Evolutionary conservation across 2,329 filamentous ascomycete species (phyloP).

Genomic region (Sporothrix inflata): DNA sequence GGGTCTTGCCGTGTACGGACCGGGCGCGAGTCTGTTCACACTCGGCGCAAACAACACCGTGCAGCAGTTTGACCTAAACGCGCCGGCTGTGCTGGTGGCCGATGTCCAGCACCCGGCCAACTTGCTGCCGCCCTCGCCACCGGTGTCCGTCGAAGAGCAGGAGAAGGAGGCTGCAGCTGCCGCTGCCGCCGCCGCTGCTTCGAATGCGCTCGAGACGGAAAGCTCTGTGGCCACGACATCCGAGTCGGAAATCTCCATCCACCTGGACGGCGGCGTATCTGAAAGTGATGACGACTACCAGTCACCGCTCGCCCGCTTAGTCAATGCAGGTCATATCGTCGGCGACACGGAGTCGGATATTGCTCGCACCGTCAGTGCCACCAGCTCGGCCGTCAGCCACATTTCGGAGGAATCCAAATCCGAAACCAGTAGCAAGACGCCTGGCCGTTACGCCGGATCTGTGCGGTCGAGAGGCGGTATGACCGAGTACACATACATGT

Average conservation of each 20-base stretch:
- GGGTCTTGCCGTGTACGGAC: conserved; percentile 85
- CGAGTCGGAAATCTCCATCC: conserved; percentile 60
- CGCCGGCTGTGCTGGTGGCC: conserved; percentile 75
- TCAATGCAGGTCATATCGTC: conserved; percentile 64
- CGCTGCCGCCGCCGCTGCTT: conserved; percentile 18
- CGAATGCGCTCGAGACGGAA: conserved; percentile 12
- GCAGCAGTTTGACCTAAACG: conserved; percentile 94
- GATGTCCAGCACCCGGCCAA: conserved; percentile 86
- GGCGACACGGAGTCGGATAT: conserved; percentile 63
- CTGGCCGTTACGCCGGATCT: conserved; percentile 54
- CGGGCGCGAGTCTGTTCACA: conserved; percentile 90
- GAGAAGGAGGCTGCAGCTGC: conserved; percentile 52
- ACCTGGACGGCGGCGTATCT: conserved; percentile 62
- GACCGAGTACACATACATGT: conserved; percentile 70
- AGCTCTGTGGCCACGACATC: conserved; percentile 49
- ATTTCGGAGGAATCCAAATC: conserved; percentile 38
- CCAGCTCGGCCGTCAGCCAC: conserved; percentile 62
- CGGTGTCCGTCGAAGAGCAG: conserved; percentile 77
- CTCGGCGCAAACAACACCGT: conserved; percentile 84
- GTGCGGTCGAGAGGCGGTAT: conserved; percentile 56
- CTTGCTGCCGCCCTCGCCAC: conserved; percentile 77
- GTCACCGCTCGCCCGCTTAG: conserved; percentile 75
- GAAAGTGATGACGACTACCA: conserved; percentile 78
- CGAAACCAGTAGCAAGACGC: conserved; percentile 52
- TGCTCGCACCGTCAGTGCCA: conserved; percentile 66